phyloP scores from a whole-genome alignment of 1,139 yeast species.

The Scheffersomyces titani region DNA sequence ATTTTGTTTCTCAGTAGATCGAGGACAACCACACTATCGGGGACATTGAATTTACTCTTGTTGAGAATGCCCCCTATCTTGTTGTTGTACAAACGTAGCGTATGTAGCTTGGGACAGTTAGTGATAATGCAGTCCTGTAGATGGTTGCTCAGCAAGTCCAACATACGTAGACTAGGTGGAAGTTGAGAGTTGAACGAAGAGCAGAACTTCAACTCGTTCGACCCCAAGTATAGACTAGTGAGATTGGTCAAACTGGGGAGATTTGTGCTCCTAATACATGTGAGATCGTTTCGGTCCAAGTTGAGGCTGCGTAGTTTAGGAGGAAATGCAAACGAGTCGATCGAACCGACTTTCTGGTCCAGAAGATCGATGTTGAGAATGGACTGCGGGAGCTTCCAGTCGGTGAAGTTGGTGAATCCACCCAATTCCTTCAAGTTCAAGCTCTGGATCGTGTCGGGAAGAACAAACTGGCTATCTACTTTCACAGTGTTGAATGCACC shows the following conservation, averaged over 20 bases:
- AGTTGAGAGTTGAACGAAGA: background rate
- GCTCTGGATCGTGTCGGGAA: background rate
- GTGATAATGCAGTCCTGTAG: background rate
- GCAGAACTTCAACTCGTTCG: background rate
- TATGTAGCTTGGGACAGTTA: background rate
- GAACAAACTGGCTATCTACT: background rate
- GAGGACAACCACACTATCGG: background rate
- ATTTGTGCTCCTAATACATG: background rate
- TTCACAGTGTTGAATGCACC: background rate
- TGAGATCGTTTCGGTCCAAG: background rate
- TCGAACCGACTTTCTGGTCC: background rate
- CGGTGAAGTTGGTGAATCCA: background rate
- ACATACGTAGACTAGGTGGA: background rate
- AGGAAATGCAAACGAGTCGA: background rate
- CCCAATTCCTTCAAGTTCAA: background rate
- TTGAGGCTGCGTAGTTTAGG: background rate
- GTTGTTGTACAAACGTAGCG: background rate
- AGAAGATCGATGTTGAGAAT: background rate
- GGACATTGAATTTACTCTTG: background rate
- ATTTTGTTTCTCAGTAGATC: background rate
- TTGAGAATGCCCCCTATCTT: background rate
- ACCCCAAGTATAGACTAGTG: background rate
- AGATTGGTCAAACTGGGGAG: background rate
- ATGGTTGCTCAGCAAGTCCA: constrained; percentile 1
- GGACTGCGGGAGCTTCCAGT: background rate